Conservation (phyloP, 441 rosid species). For the Erodium texanum region DNA sequence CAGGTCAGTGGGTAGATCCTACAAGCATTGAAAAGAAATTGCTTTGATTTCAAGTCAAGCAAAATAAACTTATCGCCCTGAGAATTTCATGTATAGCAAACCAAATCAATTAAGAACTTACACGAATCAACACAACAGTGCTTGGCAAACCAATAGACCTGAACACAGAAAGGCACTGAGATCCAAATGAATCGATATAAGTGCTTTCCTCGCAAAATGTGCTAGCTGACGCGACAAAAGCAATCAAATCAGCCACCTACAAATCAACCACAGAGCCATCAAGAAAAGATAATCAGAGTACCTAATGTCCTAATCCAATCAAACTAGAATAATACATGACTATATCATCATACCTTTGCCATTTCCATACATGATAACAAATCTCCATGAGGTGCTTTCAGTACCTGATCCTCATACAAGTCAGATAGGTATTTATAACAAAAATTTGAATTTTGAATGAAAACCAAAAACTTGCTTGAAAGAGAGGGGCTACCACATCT, state of each 20-base stretch:
- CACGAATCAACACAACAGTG: conserved; percentile 73
- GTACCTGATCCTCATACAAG: conserved; percentile 30
- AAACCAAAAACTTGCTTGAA: too few species aligned
- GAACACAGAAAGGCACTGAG: conserved; percentile 73
- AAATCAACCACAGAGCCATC: conserved; percentile 18
- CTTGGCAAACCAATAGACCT: conserved; percentile 81
- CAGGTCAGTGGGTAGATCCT: conserved; percentile 68
- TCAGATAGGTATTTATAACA: background rate
- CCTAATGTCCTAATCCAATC: background rate
- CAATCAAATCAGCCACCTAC: conserved; percentile 91
- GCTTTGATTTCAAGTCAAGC: conserved; percentile 13
- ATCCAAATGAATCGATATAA: conserved; percentile 74
- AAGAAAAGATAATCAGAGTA: conserved; percentile 1
- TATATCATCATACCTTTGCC: conserved; percentile 58
- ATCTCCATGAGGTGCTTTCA: conserved; percentile 86
- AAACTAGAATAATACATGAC: conserved; percentile 1
- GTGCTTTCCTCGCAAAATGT: conserved; percentile 39
- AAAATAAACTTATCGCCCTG: conserved; percentile 8
- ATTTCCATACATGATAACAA: conserved; percentile 72
- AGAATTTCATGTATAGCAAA: conserved; percentile 10
- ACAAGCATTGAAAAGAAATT: conserved; percentile 12
- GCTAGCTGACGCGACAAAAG: conserved; percentile 82
- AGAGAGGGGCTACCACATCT: too few species aligned
- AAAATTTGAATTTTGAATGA: background rate
- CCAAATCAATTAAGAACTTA: conserved; percentile 31